These are phyloP conservation scores for Metschnikowia dekortorum DNA, from an alignment of 805 yeast genomes.

Conservation along the genomic window DNA sequence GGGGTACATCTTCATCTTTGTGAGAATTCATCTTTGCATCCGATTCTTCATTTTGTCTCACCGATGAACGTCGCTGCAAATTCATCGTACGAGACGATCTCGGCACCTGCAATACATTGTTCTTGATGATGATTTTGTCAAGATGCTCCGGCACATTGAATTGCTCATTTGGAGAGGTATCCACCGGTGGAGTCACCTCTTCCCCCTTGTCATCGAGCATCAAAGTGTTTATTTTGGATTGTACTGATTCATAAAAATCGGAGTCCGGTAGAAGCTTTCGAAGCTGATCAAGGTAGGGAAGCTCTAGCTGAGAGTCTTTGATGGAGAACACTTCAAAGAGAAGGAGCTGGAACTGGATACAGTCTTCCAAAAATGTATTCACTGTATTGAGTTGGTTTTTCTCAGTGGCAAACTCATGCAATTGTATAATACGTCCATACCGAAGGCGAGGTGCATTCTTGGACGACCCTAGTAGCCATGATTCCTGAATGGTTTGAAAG, in stretches of 20 bases:
- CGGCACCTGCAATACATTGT: constrained; percentile 14
- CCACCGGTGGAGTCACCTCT: neutral
- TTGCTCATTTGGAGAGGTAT: neutral
- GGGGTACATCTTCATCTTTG: neutral
- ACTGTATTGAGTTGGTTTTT: constrained; percentile 19
- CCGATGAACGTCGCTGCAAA: constrained; percentile 11
- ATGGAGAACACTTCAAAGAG: constrained; percentile 14
- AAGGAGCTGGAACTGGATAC: constrained; percentile 16
- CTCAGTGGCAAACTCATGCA: neutral
- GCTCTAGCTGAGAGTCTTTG: constrained; percentile 6
- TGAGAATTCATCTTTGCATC: neutral
- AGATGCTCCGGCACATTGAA: neutral
- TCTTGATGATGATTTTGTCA: constrained; percentile 13
- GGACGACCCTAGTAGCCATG: constrained; percentile 6
- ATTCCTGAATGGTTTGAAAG: constrained; percentile 25
- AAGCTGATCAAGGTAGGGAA: constrained; percentile 19
- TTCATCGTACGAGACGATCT: constrained; percentile 16
- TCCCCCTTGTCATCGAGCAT: constrained; percentile 12
- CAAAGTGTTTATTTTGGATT: constrained; percentile 29
- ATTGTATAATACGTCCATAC: neutral
- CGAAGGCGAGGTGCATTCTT: neutral
- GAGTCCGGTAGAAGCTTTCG: constrained; percentile 20
- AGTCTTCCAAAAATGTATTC: constrained; percentile 23
- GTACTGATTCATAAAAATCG: constrained; percentile 27
- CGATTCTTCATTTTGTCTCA: neutral